phyloP scores from a whole-genome alignment of 768 basidiomycete species.

The Cantharellus cinnabarinus region DNA sequence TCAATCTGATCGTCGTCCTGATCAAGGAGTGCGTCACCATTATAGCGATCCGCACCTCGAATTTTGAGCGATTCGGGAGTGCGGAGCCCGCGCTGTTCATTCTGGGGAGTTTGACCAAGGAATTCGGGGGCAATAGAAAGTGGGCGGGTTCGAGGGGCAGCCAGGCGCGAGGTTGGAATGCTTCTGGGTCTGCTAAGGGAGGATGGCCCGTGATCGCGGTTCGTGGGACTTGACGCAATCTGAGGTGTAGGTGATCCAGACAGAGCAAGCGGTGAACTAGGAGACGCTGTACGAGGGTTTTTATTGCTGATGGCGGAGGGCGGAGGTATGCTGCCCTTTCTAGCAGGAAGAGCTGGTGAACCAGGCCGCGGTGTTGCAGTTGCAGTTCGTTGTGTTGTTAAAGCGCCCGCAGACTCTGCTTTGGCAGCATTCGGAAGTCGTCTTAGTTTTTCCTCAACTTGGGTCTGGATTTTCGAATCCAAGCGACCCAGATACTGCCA shows the following conservation, averaged over 20 bases:
- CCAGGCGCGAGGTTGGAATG: conserved; percentile 55
- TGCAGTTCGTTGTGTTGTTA: conserved; percentile 34
- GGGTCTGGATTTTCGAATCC: conserved; percentile 74
- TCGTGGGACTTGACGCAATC: neutral
- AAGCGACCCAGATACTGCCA: conserved; percentile 61
- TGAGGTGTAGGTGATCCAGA: neutral
- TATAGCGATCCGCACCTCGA: too few relatives aligned
- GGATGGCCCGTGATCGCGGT: neutral
- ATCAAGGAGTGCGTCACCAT: too few relatives aligned
- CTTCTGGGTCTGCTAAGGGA: conserved; percentile 29
- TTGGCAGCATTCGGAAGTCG: conserved; percentile 51
- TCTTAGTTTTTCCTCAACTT: conserved; percentile 74
- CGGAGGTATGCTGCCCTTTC: neutral
- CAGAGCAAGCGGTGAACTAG: neutral
- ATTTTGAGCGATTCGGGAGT: too few relatives aligned
- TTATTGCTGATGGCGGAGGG: neutral
- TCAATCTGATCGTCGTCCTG: neutral
- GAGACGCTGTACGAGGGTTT: neutral
- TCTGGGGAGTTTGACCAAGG: neutral
- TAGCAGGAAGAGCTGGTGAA: conserved; percentile 20
- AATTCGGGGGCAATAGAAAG: conserved; percentile 10
- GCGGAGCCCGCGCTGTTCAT: too few relatives aligned
- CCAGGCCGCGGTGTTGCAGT: conserved; percentile 27
- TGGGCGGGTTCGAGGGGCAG: conserved; percentile 36
- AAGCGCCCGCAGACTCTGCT: conserved; percentile 15